phyloP scores from a whole-genome alignment of 2,329 filamentous ascomycete species.

The Aphanocladium album region DNA sequence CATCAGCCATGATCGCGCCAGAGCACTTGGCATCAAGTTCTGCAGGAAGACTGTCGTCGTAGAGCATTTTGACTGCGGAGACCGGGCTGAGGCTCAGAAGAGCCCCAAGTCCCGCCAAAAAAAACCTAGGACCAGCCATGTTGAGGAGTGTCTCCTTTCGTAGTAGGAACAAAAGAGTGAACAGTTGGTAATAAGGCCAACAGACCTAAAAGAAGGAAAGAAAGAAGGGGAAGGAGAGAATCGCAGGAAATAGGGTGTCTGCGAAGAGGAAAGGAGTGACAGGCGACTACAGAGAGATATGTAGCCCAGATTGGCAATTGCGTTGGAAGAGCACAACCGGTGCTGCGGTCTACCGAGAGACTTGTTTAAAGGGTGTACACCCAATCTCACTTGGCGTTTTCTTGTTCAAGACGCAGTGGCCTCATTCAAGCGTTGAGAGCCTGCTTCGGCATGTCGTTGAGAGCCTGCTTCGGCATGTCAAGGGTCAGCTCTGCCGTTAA shows the following conservation, averaged over 20 bases:
- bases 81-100: constrained; percentile 13
- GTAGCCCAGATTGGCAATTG: too few relatives aligned
- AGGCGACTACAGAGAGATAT: background rate
- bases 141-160: background rate
- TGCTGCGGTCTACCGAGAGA: too few relatives aligned
- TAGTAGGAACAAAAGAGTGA: background rate
- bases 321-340: too few relatives aligned
- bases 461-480: too few relatives aligned
- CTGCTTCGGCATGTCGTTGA: too few relatives aligned
- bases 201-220: background rate
- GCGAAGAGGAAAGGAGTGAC: background rate
- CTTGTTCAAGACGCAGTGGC: too few relatives aligned
- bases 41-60: constrained; percentile 3
- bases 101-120: constrained; percentile 7
- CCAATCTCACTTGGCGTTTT: too few relatives aligned
- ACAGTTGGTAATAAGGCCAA: background rate
- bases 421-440: too few relatives aligned
- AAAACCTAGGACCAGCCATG: constrained; percentile 1
- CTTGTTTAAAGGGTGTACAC: too few relatives aligned
- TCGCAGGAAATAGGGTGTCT: too few relatives aligned
- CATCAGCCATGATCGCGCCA: constrained; percentile 13
- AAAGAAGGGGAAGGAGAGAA: too few relatives aligned
- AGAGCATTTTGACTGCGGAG: constrained; percentile 14
- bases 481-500: too few relatives aligned
- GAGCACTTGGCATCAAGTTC: constrained; percentile 9